phyloP scores from a whole-genome alignment of 306 rosid genomes.

The Biancaea sappan region DNA sequence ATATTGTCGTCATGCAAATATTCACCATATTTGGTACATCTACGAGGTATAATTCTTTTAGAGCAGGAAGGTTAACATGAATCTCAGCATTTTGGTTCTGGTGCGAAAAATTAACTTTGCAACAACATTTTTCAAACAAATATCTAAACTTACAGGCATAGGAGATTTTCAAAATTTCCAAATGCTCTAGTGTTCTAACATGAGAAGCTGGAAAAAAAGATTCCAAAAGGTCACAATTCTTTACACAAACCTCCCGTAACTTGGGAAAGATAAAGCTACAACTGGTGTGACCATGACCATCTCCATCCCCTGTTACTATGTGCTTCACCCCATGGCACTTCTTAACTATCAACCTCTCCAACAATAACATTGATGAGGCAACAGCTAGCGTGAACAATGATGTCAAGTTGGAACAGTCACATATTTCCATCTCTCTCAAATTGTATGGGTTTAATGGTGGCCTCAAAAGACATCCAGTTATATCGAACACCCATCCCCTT shows the following conservation, averaged over 20 bases:
- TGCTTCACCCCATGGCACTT: not conserved
- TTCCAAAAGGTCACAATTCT: conserved; percentile 11
- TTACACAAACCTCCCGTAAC: not conserved
- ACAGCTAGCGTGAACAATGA: conserved; percentile 10
- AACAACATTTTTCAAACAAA: conserved; percentile 16
- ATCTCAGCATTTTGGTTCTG: not conserved
- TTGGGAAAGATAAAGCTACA: not conserved
- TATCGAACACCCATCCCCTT: not conserved
- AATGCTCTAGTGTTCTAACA: not conserved
- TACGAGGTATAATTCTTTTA: not conserved
- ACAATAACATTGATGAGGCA: conserved; percentile 10
- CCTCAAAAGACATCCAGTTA: not conserved
- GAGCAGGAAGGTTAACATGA: conserved; percentile 20
- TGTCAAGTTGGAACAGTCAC: not conserved
- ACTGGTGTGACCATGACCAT: not conserved
- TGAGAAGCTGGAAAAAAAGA: not conserved
- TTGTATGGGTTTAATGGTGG: not conserved
- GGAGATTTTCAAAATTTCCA: not conserved
- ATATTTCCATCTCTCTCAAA: not conserved
- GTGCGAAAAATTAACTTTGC: not conserved
- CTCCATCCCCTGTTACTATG: not conserved
- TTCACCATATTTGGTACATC: conserved; percentile 3
- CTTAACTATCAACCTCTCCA: conserved; percentile 1
- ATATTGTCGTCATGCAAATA: too few species aligned
- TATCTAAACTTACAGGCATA: conserved; percentile 1